Base-by-base conservation (phyloP, 1,284 basidiomycete genomes). In the Thecaphora thlaspeos region DNA sequence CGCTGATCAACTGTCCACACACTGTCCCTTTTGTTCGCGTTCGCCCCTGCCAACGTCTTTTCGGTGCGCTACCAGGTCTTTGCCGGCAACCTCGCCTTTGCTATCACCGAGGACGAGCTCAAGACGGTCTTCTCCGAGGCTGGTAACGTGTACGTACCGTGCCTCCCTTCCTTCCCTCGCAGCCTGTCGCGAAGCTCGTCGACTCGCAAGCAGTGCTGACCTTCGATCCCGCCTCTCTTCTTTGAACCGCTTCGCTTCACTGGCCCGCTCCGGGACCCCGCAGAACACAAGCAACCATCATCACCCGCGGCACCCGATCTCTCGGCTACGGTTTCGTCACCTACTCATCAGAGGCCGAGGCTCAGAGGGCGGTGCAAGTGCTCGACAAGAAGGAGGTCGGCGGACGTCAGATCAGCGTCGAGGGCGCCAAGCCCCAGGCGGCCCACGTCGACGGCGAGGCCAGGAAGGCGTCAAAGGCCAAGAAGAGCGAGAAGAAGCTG, bases 251-350 rank as follows among this genome's bases (percentile, higher is more conserved):
- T n/a, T 41, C 23, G 36, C 12, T 26, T 18, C 28, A 7, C 28
- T 30, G 7, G 28, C 28, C 7, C 28, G 28, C 7, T 30, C 28
- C 14, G 28, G 28, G 8, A 30, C 18, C 43, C 26, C 34, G 22
- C 55, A 71, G 69, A 26, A 67, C 65, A 34, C 48, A 69, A 37
- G 66, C 60, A 21, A 69, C 70, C 53, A 64, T 75, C 61, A 73
- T 75, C 63, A 73, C 61, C 26, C 68, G 72, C 51, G 72, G 72
- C 51, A 71, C 70, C 41, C 72, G 72, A 43, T 72, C 70, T 12
- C 66, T 73, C 45, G 72, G 72, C 23, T 75, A 75, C 40, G 70
- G 71, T 23, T 75, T 75, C 44, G 70, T 75, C 50, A 73, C 72
- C 47, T 75, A 66, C 47, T 46, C 64, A 51, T 55, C 70, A 48